Base-by-base conservation (phyloP, 2,329 filamentous ascomycete genomes). In the Aspergillus uvarum region DNA sequence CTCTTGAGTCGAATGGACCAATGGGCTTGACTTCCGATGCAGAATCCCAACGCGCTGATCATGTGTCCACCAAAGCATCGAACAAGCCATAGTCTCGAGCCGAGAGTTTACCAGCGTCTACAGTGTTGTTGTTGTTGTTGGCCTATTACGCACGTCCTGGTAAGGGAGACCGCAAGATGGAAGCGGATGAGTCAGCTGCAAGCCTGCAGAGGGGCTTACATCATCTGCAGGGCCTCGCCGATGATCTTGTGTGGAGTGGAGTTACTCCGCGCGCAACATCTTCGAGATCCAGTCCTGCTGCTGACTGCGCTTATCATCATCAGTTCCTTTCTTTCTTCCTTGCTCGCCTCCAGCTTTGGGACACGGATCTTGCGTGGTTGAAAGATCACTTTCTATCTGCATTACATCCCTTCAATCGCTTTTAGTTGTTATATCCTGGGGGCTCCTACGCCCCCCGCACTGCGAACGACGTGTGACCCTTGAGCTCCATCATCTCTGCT, bases 381-480 rank as follows among this genome's bases (percentile, higher is more conserved):
- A 31, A 11, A 22, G 44, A 8, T 48, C 24, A 16, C 19, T 22
- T 55, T 55, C 7, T 24, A 42, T 22, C n/a, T 14, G 53, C n/a
- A 14, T 21, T 47, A 48, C 24, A 31, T 47, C 35, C 26, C 21
- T 35, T 51, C 24, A 24, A 58, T 55, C 53, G 42, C 16, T 35
- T 24, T 35, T n/a, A 58, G 38, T 35, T 5, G 24, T 52, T 19
- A 14, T 52, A 52, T 58, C 51, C 56, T 47, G 48, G 56, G 56
- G 56, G 48, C 49, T 58, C 50, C 29, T 21, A 48, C 53, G 42
- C 53, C 51, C 56, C 47, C 56, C 59, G 58, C 59, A 48, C 49
- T 52, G 51, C 47, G 48, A 55, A 29, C 58, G 38, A 54, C 35
- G 32, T 51, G 51, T 47, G 54, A 38, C 54, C 50, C 47, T 57